Evolutionary conservation across 2,329 filamentous ascomycete genomes (phyloP).

Genomic region (Metarhizium guizhouense): DNA sequence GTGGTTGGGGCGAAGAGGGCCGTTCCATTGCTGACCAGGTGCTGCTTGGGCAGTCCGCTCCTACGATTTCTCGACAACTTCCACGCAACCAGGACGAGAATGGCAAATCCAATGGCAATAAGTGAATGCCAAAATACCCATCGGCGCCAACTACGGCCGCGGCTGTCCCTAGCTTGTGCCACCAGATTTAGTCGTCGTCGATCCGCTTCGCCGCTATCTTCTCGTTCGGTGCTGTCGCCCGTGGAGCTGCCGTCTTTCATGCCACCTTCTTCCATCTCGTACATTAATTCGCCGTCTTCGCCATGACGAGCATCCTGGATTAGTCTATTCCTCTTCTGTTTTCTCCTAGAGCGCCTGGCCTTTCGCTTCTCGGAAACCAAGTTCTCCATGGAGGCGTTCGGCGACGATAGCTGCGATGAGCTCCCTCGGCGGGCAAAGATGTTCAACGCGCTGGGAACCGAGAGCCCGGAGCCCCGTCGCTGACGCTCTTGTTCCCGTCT

Average conservation of each 20-base stretch:
- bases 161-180: constrained; percentile 36
- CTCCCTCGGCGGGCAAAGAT: constrained; percentile 30
- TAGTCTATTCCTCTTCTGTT: constrained; percentile 43
- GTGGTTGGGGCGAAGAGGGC: constrained; percentile 86
- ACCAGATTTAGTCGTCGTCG: constrained; percentile 41
- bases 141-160: constrained; percentile 43
- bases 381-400: constrained; percentile 38
- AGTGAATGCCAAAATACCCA: constrained; percentile 45
- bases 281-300: constrained; percentile 72
- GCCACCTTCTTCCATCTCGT: constrained; percentile 79
- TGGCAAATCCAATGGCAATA: constrained; percentile 44
- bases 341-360: constrained; percentile 39
- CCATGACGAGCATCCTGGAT: constrained; percentile 47
- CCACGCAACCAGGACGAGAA: constrained; percentile 49
- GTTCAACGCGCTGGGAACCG: constrained; percentile 40
- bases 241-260: constrained; percentile 58
- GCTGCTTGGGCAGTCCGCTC: constrained; percentile 18
- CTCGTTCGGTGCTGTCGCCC: constrained; percentile 51
- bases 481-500: constrained; percentile 41
- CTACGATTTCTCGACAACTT: constrained; percentile 43
- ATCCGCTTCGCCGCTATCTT: constrained; percentile 51
- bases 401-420: constrained; percentile 24
- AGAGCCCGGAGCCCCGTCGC: constrained; percentile 38
- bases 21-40: constrained; percentile 66
- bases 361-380: constrained; percentile 40